Base-by-base conservation (phyloP, 1,139 yeast genomes). In the Eremothecium gossypii region DNA sequence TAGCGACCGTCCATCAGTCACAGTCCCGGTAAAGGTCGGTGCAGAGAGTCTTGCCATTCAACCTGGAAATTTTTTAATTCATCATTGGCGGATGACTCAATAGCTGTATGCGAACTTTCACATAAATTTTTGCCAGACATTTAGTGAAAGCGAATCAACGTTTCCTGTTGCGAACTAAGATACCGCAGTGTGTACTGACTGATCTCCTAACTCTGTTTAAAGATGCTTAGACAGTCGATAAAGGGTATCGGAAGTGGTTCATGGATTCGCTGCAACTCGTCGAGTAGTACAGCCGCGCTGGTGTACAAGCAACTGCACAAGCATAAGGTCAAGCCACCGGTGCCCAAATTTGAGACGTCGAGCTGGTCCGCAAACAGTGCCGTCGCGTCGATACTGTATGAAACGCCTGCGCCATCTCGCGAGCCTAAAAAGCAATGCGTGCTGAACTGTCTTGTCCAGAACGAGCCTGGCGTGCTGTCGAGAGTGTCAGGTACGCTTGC, bases 391-490 rank as follows among this genome's bases (percentile, higher is more conserved):
- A 91, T 91, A 52, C 71, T 91, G 52, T 91, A 89, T 66, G 97
- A 91, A 65, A 86, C 96, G 5, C 98, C 98, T 45, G 68, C 78
- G 23, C 82, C 84, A 13, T 73, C 83, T 6, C 73, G 66, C 43
- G 65, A 68, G 33, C 85, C 87, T 33, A 71, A 74, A 53, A 80
- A 80, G 50, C 86, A 84, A 58, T 97, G 91, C 58, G 94, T 91
- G 37, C 73, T 91, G 63, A 93, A 91, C 73, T 91, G 98, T 69
- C 74, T 91, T 63, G 98, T 91, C 30, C 98, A 91, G 67, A 89
- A 91, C 66, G 98, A 91, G 68, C 98, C 98, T 4, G 98, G 98
- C 71, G 98, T 91, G 41, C 72, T 91, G 58, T 82, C 95, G 38
- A 76, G 93, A 44, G 86, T 91, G 39, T 83, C 97, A 4, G 96